phyloP scores from a whole-genome alignment of 2,329 filamentous ascomycete species.

The Fusarium falciforme region DNA sequence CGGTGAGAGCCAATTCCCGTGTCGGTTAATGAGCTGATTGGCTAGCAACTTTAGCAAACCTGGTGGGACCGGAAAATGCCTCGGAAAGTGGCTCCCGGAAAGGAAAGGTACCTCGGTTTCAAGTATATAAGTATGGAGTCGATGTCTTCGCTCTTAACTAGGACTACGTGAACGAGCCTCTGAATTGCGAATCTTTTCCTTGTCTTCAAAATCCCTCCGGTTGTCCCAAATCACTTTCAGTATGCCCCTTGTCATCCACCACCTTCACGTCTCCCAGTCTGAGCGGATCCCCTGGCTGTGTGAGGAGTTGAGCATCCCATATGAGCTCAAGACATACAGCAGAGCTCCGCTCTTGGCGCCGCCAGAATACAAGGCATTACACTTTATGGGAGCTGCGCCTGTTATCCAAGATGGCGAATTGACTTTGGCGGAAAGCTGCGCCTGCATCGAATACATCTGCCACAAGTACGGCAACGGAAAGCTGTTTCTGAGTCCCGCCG shows the following conservation, averaged over 20 bases:
- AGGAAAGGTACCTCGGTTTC: neutral
- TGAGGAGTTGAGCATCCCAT: slow-evolving; percentile 70
- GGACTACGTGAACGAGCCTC: neutral
- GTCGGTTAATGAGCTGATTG: slow-evolving; percentile 16
- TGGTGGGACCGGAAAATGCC: slow-evolving; percentile 18
- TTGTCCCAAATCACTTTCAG: neutral
- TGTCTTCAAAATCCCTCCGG: neutral
- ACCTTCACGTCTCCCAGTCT: slow-evolving; percentile 69
- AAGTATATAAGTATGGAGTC: slow-evolving; percentile 11
- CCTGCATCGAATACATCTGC: slow-evolving; percentile 72
- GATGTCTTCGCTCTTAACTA: neutral
- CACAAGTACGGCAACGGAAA: slow-evolving; percentile 62
- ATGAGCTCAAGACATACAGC: slow-evolving; percentile 48
- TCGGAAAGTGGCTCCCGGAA: neutral
- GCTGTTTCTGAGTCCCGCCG: slow-evolving; percentile 57
- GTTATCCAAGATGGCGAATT: slow-evolving; percentile 66
- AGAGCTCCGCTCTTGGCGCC: slow-evolving; percentile 35
- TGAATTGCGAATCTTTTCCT: no score
- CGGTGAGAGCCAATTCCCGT: neutral
- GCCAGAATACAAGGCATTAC: slow-evolving; percentile 41
- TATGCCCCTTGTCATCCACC: slow-evolving; percentile 58
- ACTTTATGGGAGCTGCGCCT: slow-evolving; percentile 67
- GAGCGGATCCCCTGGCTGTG: slow-evolving; percentile 74
- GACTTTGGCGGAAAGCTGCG: slow-evolving; percentile 68
- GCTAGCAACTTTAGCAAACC: neutral